Base-by-base conservation (phyloP, 139 green algal genomes). In the Tetraselmis striata region DNA sequence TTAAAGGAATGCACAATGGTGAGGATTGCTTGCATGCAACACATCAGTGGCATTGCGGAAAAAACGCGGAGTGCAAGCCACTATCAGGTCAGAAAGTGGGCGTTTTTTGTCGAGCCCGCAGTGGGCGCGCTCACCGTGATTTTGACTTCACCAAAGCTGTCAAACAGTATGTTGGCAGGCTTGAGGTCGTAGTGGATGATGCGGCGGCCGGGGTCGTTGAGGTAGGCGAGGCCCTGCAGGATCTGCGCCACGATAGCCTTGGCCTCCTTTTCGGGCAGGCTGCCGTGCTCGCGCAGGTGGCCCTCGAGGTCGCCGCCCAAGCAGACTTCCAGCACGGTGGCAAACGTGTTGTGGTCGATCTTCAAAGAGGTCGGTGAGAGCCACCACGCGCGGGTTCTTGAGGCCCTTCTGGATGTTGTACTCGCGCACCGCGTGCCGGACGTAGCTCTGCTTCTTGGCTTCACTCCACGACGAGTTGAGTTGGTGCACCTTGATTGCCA, bases 151-250 rank as follows among this genome's bases (percentile, higher is more conserved):
- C 96, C 96, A 30, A 90, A 76, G 18, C 29, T 77, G 86, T 98
- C 92, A 85, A 99, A 98, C 83, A 99, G 87, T 29, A 98, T 96
- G 91, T 99, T 99, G 79, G 94, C 96, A 0, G 95, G 95, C 84
- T 98, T 98, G 29, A 98, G 90, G 85, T 97, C 94, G 77, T 98
- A 98, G 89, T 98, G 95, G 81, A 98, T 98, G 80, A 99, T 88
- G 22, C 89, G 82, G 28, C 80, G 84, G 1, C 18, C 45, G 45
- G 45, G 45, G 45, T 67, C 45, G 78, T 93, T 93, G 29, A 96
- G 82, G 88, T 96, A 94, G 27, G 84, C 80, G 59, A 96, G 88
- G 2, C 85, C 92, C 28, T 59, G 45, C 28, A 93, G 84, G 59
- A 94, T 84, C 86, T 95, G 92, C 1, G 86, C 83, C 25, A 95